Conservation (phyloP, 805 yeast genomes). For the Candida fluviatilis region DNA sequence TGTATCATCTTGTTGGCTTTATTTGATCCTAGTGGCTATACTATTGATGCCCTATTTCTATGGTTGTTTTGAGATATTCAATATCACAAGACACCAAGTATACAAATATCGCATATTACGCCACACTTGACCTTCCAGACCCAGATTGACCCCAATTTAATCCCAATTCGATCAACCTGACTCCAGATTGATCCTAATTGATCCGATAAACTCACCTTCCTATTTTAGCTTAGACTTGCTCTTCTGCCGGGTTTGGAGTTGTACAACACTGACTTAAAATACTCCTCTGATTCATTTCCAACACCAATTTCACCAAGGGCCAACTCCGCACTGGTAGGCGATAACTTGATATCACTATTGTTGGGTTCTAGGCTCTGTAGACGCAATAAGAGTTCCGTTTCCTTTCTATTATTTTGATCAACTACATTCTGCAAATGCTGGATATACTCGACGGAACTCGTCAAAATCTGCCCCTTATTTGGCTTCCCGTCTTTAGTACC, state of each 20-base stretch:
- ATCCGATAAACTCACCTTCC: no score
- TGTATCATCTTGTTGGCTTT: no score
- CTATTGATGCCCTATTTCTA: no score
- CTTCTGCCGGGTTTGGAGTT: slow-evolving; percentile 18
- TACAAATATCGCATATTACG: no score
- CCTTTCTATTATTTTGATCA: slow-evolving; percentile 74
- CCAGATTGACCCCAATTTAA: no score
- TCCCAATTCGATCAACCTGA: no score
- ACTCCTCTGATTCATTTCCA: slow-evolving; percentile 62
- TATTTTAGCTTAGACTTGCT: slow-evolving; percentile 10
- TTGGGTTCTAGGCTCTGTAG: slow-evolving; percentile 51
- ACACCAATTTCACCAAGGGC: slow-evolving; percentile 78
- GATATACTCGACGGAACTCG: slow-evolving; percentile 72
- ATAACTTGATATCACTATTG: slow-evolving; percentile 25
- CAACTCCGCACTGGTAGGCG: slow-evolving; percentile 71
- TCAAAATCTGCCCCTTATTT: slow-evolving; percentile 75
- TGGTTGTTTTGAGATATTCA: no score
- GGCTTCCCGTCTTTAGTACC: slow-evolving; percentile 85
- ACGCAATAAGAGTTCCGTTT: slow-evolving; percentile 65
- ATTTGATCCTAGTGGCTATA: no score
- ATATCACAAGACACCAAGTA: no score
- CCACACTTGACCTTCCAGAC: no score
- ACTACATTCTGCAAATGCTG: slow-evolving; percentile 64
- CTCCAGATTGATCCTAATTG: no score
- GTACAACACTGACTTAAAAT: slow-evolving; percentile 22